Evolutionary conservation across 164 flowering plant species (phyloP).

Genomic region (Vitis amurensis): DNA sequence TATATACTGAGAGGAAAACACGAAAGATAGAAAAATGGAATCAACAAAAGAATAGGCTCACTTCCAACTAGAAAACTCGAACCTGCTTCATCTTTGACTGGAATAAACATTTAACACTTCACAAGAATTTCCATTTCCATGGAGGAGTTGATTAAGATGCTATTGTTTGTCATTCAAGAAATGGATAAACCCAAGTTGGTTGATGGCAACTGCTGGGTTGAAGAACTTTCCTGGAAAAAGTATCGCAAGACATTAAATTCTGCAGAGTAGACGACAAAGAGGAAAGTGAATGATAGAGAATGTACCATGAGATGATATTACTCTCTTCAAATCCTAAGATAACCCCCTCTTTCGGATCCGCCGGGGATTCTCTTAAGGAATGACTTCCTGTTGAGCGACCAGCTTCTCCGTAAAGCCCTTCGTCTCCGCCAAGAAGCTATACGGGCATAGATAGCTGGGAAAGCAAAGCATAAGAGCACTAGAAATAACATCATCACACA

Average conservation of each 20-base stretch:
- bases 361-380: slow-evolving; percentile 51
- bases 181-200: not conserved
- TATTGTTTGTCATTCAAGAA: not conserved
- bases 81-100: not conserved
- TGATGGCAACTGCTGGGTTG: not conserved
- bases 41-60: slow-evolving; percentile 4
- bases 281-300: not conserved
- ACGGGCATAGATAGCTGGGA: slow-evolving; percentile 56
- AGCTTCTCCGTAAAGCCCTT: slow-evolving; percentile 53
- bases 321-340: slow-evolving; percentile 45
- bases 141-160: not conserved
- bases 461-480: slow-evolving; percentile 65
- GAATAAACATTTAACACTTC: no score
- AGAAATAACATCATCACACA: slow-evolving; percentile 60
- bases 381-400: slow-evolving; percentile 76
- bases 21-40: not conserved
- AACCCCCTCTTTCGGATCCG: slow-evolving; percentile 48
- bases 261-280: not conserved
- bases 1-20: not conserved
- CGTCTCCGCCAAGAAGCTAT: slow-evolving; percentile 58
- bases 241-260: not conserved
- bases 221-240: not conserved
- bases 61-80: not conserved
- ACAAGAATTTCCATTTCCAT: not conserved
- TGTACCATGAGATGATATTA: not conserved